Evolutionary conservation across 768 basidiomycete species (phyloP).

Genomic region (Solioccasus polychromus): DNA sequence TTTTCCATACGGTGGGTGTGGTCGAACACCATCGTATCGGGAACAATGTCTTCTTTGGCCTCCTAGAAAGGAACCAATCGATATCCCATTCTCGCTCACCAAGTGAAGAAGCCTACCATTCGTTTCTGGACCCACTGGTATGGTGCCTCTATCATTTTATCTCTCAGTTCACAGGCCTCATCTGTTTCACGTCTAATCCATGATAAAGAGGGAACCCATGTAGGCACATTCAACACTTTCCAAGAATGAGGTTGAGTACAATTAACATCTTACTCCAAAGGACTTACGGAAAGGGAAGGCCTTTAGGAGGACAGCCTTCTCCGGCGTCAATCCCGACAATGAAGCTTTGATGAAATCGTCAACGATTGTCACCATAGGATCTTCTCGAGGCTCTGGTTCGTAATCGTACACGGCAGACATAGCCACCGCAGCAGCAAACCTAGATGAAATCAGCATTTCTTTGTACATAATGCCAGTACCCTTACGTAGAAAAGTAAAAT

Average conservation of each 20-base stretch:
- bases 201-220: conserved; percentile 12
- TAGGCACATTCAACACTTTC: conserved; percentile 8
- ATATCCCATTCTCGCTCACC: too few relatives aligned
- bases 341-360: neutral
- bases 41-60: neutral
- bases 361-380: neutral
- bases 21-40: conserved; percentile 7
- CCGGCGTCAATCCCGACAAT: neutral
- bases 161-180: neutral
- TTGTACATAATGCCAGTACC: neutral
- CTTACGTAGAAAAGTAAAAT: neutral
- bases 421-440: neutral
- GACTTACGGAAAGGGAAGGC: neutral
- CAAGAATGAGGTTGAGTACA: neutral
- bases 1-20: conserved; percentile 4
- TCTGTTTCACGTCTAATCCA: conserved; percentile 3
- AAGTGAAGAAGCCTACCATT: neutral
- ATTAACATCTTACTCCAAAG: neutral
- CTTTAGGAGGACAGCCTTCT: neutral
- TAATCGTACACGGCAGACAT: neutral
- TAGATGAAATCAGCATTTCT: too few relatives aligned
- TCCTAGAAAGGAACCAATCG: neutral
- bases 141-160: neutral
- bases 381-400: neutral
- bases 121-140: conserved; percentile 1